These are phyloP conservation scores for Sphaerulina vaccinii DNA, from an alignment of 2,329 filamentous ascomycete genomes.

Conservation along the genomic window DNA sequence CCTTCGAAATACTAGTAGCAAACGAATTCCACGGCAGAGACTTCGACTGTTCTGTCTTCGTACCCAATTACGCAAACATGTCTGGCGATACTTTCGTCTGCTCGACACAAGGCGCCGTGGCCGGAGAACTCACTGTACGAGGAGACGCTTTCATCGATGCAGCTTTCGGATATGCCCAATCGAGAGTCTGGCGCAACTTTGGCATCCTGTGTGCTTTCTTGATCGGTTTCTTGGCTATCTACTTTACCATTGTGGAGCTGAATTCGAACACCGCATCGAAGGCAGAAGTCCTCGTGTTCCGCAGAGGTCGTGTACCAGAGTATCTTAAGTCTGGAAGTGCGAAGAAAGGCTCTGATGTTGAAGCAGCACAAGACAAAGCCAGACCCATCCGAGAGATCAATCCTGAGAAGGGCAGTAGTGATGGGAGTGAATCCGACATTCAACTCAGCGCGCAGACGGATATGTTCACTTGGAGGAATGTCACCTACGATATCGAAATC, in stretches of 20 bases:
- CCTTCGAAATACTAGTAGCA: constrained; percentile 60
- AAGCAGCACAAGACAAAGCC: constrained; percentile 39
- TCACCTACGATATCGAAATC: constrained; percentile 55
- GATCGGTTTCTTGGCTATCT: constrained; percentile 61
- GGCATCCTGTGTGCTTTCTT: constrained; percentile 66
- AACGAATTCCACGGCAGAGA: constrained; percentile 51
- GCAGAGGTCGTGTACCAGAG: constrained; percentile 43
- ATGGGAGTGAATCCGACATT: constrained; percentile 36
- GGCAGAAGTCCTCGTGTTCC: constrained; percentile 68
- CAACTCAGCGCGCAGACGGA: constrained; percentile 44
- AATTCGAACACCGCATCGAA: constrained; percentile 63
- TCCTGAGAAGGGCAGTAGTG: constrained; percentile 31
- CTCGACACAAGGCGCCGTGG: constrained; percentile 39
- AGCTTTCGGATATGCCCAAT: constrained; percentile 42
- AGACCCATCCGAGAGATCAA: no score
- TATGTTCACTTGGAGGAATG: constrained; percentile 54
- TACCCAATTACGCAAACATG: constrained; percentile 41
- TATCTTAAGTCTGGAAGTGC: constrained; percentile 38
- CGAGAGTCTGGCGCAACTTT: constrained; percentile 57
- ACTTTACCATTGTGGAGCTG: constrained; percentile 63
- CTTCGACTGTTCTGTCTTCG: constrained; percentile 38
- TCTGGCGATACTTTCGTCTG: constrained; percentile 39
- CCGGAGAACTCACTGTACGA: constrained; percentile 40
- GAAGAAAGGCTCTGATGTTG: constrained; percentile 34
- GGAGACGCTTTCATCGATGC: constrained; percentile 40